phyloP scores from a whole-genome alignment of 805 yeast species.

The Saccharomycopsis lassenensis region DNA sequence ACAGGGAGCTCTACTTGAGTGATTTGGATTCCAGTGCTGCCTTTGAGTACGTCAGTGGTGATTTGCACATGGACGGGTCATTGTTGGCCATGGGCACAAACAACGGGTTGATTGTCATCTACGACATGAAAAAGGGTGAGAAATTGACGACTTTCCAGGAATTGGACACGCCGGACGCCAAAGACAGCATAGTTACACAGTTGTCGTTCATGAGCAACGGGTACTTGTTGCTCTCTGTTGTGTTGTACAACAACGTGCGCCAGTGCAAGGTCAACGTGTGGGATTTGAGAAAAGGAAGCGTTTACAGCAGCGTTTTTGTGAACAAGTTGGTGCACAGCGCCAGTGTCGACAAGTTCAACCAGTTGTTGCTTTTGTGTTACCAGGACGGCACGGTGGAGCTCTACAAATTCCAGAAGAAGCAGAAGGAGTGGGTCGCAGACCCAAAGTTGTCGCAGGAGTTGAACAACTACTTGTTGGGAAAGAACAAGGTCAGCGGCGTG shows the following conservation, averaged over 20 bases:
- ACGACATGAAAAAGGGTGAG: slow-evolving; percentile 30
- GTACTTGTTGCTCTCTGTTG: slow-evolving; percentile 39
- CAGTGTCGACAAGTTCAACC: slow-evolving; percentile 14
- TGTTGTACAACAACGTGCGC: slow-evolving; percentile 29
- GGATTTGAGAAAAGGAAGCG: slow-evolving; percentile 36
- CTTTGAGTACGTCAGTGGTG: slow-evolving; percentile 18
- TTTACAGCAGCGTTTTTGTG: slow-evolving; percentile 10
- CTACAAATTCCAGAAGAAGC: slow-evolving; percentile 16
- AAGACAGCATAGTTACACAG: slow-evolving; percentile 23
- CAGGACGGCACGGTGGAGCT: slow-evolving; percentile 10
- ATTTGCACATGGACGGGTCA: slow-evolving; percentile 39
- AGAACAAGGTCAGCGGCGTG: slow-evolving; percentile 2
- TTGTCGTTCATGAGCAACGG: slow-evolving; percentile 53
- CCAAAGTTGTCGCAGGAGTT: slow-evolving; percentile 6
- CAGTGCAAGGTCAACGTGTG: slow-evolving; percentile 30
- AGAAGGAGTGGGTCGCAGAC: slow-evolving; percentile 15
- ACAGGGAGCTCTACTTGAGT: slow-evolving; percentile 13
- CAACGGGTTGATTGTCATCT: slow-evolving; percentile 27
- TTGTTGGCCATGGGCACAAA: slow-evolving; percentile 31
- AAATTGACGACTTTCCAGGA: slow-evolving; percentile 27
- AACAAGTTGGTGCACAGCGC: slow-evolving; percentile 10
- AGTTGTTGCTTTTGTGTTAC: slow-evolving; percentile 11
- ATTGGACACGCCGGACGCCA: slow-evolving; percentile 7
- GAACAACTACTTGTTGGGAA: background rate
- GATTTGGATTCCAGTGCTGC: slow-evolving; percentile 12